Conservation (phyloP, 345 rosid species). For the Atalantia buxifolia region DNA sequence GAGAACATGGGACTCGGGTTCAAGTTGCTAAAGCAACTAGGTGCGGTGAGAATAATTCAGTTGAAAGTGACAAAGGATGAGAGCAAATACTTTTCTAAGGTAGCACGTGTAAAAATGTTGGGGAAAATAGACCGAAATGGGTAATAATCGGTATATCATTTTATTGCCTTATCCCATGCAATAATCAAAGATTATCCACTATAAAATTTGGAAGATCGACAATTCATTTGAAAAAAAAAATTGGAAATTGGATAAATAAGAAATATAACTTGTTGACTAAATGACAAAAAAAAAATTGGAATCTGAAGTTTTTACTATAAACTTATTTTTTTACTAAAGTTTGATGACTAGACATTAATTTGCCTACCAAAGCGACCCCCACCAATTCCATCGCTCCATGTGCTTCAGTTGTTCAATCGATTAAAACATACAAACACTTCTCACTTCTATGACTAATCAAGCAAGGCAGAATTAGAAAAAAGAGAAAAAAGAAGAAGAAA, state of each 20-base stretch:
- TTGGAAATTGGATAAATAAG: background rate
- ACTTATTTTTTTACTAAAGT: background rate
- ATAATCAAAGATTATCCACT: background rate
- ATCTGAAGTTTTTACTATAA: too few species aligned
- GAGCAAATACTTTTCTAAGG: background rate
- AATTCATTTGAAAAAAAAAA: background rate
- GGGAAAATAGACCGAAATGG: background rate
- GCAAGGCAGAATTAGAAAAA: background rate
- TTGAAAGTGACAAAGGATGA: background rate
- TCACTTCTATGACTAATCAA: background rate
- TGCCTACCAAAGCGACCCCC: constrained; percentile 1
- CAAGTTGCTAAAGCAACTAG: background rate
- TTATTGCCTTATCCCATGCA: background rate
- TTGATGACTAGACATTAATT: background rate
- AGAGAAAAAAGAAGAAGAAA: background rate
- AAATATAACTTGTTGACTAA: background rate
- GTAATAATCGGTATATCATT: background rate
- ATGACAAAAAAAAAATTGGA: background rate
- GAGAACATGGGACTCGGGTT: background rate
- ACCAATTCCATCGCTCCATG: constrained; percentile 14
- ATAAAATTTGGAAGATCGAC: background rate
- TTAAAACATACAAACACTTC: background rate
- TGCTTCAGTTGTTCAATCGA: background rate
- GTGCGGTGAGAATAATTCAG: background rate
- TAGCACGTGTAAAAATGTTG: background rate